A percentile compares a stretch with the other conserved stretches of the same genome.
phyloP scores from a whole-genome alignment of 345 rosid genomes.

The Moringa oleifera region DNA sequence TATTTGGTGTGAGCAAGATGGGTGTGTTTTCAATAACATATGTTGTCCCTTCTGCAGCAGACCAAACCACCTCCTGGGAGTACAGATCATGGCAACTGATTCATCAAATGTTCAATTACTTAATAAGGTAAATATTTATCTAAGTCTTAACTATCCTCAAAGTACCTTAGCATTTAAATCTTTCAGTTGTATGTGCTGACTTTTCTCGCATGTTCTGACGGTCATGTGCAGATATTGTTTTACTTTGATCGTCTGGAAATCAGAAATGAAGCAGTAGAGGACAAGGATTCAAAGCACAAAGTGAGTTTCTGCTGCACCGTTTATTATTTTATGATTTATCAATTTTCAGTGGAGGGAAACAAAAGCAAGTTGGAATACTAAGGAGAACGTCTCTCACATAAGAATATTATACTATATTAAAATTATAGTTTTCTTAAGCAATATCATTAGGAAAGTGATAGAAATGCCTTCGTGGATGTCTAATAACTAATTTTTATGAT shows the following conservation, averaged over 20 bases:
- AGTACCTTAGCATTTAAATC: neutral
- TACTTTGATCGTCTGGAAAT: conserved; percentile 45
- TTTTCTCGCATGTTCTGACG: neutral
- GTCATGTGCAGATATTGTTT: conserved; percentile 51
- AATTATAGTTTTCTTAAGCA: too few species aligned
- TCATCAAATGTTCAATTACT: conserved; percentile 66
- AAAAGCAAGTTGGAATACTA: too few species aligned
- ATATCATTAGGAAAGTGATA: neutral
- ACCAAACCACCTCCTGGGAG: conserved; percentile 64
- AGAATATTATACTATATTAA: too few species aligned
- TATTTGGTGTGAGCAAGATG: conserved; percentile 81
- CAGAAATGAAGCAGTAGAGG: conserved; percentile 25
- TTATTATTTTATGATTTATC: neutral
- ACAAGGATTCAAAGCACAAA: conserved; percentile 23
- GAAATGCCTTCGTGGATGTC: neutral
- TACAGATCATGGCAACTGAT: conserved; percentile 75
- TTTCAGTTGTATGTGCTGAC: neutral
- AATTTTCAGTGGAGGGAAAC: neutral
- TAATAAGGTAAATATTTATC: conserved; percentile 46
- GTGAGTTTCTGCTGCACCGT: conserved; percentile 21
- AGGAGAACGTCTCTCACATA: neutral
- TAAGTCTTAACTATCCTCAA: neutral
- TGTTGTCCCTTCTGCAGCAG: conserved; percentile 73
- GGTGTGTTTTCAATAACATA: conserved; percentile 73
- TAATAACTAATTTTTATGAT: conserved; percentile 6